These are phyloP conservation scores for Mycena sanguinolenta DNA, from an alignment of 768 basidiomycete species.

Conservation along the genomic window DNA sequence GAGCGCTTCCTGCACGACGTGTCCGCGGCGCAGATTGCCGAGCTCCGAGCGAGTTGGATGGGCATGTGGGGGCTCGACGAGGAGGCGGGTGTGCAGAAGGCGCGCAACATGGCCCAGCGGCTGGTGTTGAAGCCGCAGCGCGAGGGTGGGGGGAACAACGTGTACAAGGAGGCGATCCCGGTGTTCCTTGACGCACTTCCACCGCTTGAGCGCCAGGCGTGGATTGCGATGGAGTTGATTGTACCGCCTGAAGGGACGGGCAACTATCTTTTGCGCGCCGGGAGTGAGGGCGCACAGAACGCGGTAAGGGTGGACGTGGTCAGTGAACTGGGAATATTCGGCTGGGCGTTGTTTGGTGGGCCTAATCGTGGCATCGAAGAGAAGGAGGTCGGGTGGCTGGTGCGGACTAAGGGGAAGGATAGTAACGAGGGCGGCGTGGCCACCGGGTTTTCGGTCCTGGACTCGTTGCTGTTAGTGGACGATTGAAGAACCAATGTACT, in stretches of 20 bases:
- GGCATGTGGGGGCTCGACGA: conserved; percentile 88
- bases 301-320: conserved; percentile 77
- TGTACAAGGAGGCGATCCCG: conserved; percentile 89
- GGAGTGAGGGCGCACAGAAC: conserved; percentile 52
- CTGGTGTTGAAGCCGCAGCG: conserved; percentile 96
- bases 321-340: conserved; percentile 93
- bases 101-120: conserved; percentile 60
- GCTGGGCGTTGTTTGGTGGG: conserved; percentile 83
- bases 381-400: conserved; percentile 82
- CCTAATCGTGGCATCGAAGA: conserved; percentile 61
- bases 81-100: conserved; percentile 62
- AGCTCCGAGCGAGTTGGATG: conserved; percentile 85
- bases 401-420: conserved; percentile 91
- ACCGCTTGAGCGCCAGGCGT: conserved; percentile 76
- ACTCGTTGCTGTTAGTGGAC: conserved; percentile 74
- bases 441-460: conserved; percentile 83
- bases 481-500: conserved; percentile 34
- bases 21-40: conserved; percentile 56
- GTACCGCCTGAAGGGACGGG: conserved; percentile 75
- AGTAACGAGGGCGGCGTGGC: conserved; percentile 94
- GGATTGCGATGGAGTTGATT: conserved; percentile 98
- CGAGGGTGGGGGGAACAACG: conserved; percentile 98
- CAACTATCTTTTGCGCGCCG: conserved; percentile 85
- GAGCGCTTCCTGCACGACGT: conserved; percentile 74
- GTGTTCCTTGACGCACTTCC: conserved; percentile 77